Percentiles rank a stretch among this genome's conserved stretches.
Evolutionary conservation across 371 early-diverging fungal species (phyloP).

Genomic region (Batrachochytrium dendrobatidis): DNA sequence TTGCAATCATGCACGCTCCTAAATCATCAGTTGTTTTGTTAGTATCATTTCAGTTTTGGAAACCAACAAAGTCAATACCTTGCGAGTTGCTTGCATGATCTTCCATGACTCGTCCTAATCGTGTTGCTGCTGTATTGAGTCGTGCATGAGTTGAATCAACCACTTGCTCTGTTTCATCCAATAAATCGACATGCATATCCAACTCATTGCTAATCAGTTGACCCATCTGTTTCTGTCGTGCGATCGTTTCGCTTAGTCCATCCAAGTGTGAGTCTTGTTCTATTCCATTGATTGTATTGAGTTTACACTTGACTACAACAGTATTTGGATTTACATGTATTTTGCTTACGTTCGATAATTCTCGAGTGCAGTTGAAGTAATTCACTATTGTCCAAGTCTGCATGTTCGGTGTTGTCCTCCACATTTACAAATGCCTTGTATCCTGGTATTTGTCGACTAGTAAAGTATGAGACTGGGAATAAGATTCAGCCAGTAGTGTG

Average conservation of each 20-base stretch:
- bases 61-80: conserved; percentile 3
- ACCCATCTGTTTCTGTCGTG: conserved; percentile 70
- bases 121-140: conserved; percentile 49
- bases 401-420: too few species aligned
- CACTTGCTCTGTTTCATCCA: conserved; percentile 63
- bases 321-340: neutral
- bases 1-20: conserved; percentile 26
- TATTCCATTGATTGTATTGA: too few species aligned
- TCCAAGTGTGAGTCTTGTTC: conserved; percentile 76
- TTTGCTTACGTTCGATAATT: conserved; percentile 58
- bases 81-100: neutral
- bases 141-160: conserved; percentile 56
- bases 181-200: conserved; percentile 62
- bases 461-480: too few species aligned
- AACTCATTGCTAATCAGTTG: conserved; percentile 69
- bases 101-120: conserved; percentile 25
- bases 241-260: conserved; percentile 51
- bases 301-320: too few species aligned
- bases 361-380: conserved; percentile 65
- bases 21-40: conserved; percentile 8
- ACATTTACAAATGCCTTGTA: neutral
- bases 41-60: neutral
- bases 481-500: too few species aligned
- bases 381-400: conserved; percentile 53
- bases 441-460: conserved; percentile 7